Conservation (phyloP, 768 basidiomycete genomes). For the Scleroderma bovista region DNA sequence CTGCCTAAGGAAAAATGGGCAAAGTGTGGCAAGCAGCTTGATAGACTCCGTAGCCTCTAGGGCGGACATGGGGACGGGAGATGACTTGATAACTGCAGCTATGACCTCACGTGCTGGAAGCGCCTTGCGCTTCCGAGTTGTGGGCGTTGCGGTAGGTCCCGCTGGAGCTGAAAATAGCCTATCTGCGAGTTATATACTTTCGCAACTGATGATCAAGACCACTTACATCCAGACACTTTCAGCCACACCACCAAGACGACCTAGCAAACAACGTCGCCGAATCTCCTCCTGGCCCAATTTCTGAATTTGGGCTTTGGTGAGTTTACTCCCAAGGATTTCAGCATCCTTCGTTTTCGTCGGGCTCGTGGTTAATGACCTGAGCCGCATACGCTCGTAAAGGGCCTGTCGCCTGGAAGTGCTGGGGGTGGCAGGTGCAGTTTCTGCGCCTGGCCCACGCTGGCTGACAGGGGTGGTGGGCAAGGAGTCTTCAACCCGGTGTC, state of each 20-base stretch:
- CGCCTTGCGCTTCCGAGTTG: conserved; percentile 63
- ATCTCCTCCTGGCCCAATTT: conserved; percentile 76
- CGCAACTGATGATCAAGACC: not conserved
- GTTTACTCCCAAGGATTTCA: conserved; percentile 37
- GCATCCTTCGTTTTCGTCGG: conserved; percentile 52
- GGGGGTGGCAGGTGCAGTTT: conserved; percentile 62
- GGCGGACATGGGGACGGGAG: conserved; percentile 70
- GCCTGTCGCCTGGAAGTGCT: conserved; percentile 73
- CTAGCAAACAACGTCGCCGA: conserved; percentile 68
- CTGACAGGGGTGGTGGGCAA: conserved; percentile 63
- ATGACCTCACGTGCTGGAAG: conserved; percentile 63
- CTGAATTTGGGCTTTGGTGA: conserved; percentile 62
- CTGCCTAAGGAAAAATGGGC: conserved; percentile 74
- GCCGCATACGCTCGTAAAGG: conserved; percentile 74
- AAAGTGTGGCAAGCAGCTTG: conserved; percentile 56
- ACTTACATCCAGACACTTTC: conserved; percentile 84
- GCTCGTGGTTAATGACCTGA: conserved; percentile 60
- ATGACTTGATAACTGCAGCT: conserved; percentile 70
- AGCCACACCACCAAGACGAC: conserved; percentile 74
- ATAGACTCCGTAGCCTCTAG: conserved; percentile 77
- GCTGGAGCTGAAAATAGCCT: conserved; percentile 72
- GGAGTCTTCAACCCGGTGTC: conserved; percentile 42
- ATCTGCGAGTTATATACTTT: not conserved
- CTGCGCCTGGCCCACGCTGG: conserved; percentile 49
- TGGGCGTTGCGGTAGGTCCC: conserved; percentile 46